Conservation (phyloP, 2,329 filamentous ascomycete genomes). For the Oidium heveae region DNA sequence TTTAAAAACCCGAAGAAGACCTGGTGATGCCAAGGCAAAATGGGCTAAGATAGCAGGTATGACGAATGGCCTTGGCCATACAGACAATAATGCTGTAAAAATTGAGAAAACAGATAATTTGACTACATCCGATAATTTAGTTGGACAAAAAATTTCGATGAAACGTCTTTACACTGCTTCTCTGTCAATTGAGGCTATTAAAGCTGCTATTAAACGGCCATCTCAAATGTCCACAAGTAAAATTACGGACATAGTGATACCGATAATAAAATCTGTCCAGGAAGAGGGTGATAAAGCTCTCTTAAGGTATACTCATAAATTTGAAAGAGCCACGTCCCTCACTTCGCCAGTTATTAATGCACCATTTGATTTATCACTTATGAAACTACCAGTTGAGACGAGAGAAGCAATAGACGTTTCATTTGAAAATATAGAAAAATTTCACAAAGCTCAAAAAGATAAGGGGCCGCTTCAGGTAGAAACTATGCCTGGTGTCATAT, state of each 20-base stretch:
- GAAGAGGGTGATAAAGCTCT: conserved; percentile 67
- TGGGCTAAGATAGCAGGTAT: conserved; percentile 69
- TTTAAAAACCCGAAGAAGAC: conserved; percentile 78
- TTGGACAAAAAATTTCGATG: conserved; percentile 50
- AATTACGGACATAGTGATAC: conserved; percentile 72
- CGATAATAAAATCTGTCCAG: conserved; percentile 75
- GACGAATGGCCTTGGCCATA: conserved; percentile 20
- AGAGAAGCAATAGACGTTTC: conserved; percentile 81
- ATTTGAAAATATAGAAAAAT: conserved; percentile 81
- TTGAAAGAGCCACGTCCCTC: conserved; percentile 82
- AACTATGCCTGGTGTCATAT: conserved; percentile 93
- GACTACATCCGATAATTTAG: conserved; percentile 23
- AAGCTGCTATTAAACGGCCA: conserved; percentile 57
- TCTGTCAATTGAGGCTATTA: conserved; percentile 37
- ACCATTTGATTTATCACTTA: conserved; percentile 63
- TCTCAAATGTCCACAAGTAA: conserved; percentile 88
- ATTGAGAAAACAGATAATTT: conserved; percentile 16
- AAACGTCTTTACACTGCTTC: conserved; percentile 46
- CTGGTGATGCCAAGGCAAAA: conserved; percentile 80
- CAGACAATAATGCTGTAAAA: conserved; percentile 19
- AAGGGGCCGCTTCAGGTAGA: conserved; percentile 63
- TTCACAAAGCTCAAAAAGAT: conserved; percentile 79
- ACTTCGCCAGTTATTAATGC: conserved; percentile 74
- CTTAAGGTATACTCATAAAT: conserved; percentile 87
- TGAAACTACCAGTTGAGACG: conserved; percentile 65